phyloP scores from a whole-genome alignment of 371 early-diverging fungal species.

The Mortierella sp. region DNA sequence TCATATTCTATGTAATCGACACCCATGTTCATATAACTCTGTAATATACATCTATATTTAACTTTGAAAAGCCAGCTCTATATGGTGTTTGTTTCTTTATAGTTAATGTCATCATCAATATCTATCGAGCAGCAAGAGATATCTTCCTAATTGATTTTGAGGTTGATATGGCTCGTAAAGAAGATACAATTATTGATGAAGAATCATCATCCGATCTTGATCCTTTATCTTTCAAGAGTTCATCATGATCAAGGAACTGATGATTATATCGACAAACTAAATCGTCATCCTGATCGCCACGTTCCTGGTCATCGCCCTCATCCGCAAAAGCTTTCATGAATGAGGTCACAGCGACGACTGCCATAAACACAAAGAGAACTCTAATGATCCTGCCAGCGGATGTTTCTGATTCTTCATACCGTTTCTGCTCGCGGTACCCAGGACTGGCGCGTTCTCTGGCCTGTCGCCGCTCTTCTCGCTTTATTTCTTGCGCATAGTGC shows the following conservation, averaged over 20 bases:
- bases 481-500: constrained; percentile 49
- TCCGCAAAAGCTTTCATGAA: constrained; percentile 40
- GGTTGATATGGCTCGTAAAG: neutral
- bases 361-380: constrained; percentile 21
- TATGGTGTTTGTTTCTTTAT: too few relatives aligned
- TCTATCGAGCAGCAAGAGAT: neutral
- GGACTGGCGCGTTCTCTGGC: constrained; percentile 25
- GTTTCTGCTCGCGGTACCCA: constrained; percentile 18
- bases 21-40: neutral
- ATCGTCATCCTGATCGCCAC: neutral
- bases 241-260: neutral
- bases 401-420: constrained; percentile 25
- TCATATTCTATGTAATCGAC: too few relatives aligned
- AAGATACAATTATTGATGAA: neutral
- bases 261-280: neutral
- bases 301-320: constrained; percentile 12
- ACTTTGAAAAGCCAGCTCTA: too few relatives aligned
- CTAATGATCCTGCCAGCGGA: constrained; percentile 12
- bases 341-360: constrained; percentile 22
- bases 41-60: constrained; percentile 3
- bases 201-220: neutral
- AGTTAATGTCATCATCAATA: too few relatives aligned
- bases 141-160: neutral
- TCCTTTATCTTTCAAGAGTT: neutral
- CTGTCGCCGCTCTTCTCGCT: constrained; percentile 36